A percentile compares a stretch with the other conserved stretches of the same genome.
Evolutionary conservation across 495 filamentous ascomycete species (phyloP).

Genomic region (Staphylotrichum longicolle): DNA sequence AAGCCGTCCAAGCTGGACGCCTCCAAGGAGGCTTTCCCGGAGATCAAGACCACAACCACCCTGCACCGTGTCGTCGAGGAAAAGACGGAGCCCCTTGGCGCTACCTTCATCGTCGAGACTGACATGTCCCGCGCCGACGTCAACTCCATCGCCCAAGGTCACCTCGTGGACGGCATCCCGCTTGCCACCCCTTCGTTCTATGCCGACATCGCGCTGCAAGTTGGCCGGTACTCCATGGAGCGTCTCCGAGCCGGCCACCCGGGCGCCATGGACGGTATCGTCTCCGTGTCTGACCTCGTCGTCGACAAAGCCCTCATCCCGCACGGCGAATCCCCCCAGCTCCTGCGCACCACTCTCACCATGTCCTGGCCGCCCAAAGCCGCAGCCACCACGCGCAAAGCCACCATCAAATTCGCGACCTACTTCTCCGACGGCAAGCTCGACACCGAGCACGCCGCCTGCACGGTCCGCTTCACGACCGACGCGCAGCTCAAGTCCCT

Average conservation of each 20-base stretch:
- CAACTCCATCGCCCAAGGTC: constrained; percentile 51
- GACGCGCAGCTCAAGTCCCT: not conserved
- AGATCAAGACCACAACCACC: not conserved
- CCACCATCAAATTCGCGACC: not conserved
- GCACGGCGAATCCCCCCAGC: not conserved
- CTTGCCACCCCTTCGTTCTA: constrained; percentile 60
- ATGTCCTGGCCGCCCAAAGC: constrained; percentile 49
- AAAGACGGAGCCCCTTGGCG: not conserved
- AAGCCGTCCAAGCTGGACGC: not conserved
- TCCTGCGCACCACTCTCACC: constrained; percentile 26
- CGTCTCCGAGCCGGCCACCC: constrained; percentile 35
- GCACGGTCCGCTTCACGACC: not conserved
- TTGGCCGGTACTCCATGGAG: constrained; percentile 55
- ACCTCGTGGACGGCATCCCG: constrained; percentile 56
- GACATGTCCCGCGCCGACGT: constrained; percentile 52
- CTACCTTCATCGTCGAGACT: constrained; percentile 48
- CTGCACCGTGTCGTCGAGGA: not conserved
- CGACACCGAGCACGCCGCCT: not conserved
- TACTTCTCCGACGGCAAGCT: not conserved
- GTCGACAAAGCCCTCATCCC: constrained; percentile 54
- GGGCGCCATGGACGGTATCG: constrained; percentile 27
- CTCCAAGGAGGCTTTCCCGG: not conserved
- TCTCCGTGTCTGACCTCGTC: constrained; percentile 49
- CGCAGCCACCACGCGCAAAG: not conserved
- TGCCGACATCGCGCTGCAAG: constrained; percentile 59